These are phyloP conservation scores for Blastobotrys terrestris DNA, from an alignment of 805 yeast genomes.

Conservation along the genomic window DNA sequence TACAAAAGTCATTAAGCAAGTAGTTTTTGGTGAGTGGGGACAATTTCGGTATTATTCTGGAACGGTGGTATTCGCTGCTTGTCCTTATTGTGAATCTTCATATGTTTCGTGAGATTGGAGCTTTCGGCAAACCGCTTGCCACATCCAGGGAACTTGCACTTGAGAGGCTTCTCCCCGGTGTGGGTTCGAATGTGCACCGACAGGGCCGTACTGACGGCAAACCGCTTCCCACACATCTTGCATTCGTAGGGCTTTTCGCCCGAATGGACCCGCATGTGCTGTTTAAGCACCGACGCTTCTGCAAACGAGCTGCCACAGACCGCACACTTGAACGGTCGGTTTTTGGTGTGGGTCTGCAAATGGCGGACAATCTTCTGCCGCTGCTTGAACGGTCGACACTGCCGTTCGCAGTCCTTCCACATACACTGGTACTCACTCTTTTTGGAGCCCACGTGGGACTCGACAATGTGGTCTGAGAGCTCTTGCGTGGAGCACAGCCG, in stretches of 20 bases:
- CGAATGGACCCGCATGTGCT: slow-evolving; percentile 78
- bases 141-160: slow-evolving; percentile 75
- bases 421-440: slow-evolving; percentile 60
- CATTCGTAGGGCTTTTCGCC: slow-evolving; percentile 87
- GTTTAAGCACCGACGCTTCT: slow-evolving; percentile 67
- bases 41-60: no score
- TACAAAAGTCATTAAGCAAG: background rate
- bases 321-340: slow-evolving; percentile 70
- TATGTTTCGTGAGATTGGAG: slow-evolving; percentile 81
- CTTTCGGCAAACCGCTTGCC: slow-evolving; percentile 82
- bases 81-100: slow-evolving; percentile 54
- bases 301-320: slow-evolving; percentile 69
- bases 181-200: slow-evolving; percentile 82
- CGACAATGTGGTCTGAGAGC: slow-evolving; percentile 64
- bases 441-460: slow-evolving; percentile 68
- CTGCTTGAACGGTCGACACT: slow-evolving; percentile 56
- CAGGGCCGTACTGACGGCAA: slow-evolving; percentile 76
- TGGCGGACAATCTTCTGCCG: slow-evolving; percentile 84
- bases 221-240: slow-evolving; percentile 62
- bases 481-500: slow-evolving; percentile 49
- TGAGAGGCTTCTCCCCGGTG: slow-evolving; percentile 84
- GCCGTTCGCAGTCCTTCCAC: slow-evolving; percentile 75
- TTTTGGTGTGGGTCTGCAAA: slow-evolving; percentile 79
- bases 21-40: background rate
- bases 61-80: no score